Percentiles rank a stretch among this genome's conserved stretches.
Conservation (phyloP, 306 rosid species). For the Ochetophila trinervis region DNA sequence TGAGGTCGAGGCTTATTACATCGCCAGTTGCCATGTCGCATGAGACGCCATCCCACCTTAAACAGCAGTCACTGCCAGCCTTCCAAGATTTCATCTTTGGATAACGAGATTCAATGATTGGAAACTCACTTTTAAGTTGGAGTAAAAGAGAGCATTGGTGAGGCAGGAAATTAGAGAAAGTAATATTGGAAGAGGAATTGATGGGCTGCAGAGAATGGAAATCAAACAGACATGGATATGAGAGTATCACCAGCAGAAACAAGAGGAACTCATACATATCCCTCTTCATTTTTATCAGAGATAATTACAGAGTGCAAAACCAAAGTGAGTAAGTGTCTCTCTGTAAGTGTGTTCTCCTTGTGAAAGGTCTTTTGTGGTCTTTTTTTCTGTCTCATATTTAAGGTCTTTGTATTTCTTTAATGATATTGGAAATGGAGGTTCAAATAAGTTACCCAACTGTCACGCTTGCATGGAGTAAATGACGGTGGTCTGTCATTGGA, state of each 20-base stretch:
- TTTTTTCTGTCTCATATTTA: too few relatives aligned
- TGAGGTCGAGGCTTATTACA: not conserved
- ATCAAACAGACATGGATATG: not conserved
- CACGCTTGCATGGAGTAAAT: too few relatives aligned
- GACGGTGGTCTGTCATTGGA: too few relatives aligned
- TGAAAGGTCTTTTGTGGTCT: too few relatives aligned
- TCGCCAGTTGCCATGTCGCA: not conserved
- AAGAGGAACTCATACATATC: too few relatives aligned
- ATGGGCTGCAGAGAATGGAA: not conserved
- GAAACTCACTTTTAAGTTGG: conserved; percentile 1
- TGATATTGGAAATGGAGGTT: too few relatives aligned
- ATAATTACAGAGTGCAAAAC: too few relatives aligned
- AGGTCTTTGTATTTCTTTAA: too few relatives aligned
- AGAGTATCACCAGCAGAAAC: not conserved
- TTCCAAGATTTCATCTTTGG: conserved; percentile 9
- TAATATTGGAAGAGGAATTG: not conserved
- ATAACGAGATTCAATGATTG: not conserved
- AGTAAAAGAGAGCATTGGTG: conserved; percentile 9
- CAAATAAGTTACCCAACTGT: too few relatives aligned
- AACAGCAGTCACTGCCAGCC: not conserved
- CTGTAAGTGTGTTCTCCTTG: too few relatives aligned
- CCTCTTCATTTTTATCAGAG: too few relatives aligned
- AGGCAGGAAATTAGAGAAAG: not conserved
- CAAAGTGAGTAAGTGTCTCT: too few relatives aligned
- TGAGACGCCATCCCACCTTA: not conserved